These are phyloP conservation scores for Metrosideros polymorpha DNA, from an alignment of 441 rosid genomes.

Conservation along the genomic window DNA sequence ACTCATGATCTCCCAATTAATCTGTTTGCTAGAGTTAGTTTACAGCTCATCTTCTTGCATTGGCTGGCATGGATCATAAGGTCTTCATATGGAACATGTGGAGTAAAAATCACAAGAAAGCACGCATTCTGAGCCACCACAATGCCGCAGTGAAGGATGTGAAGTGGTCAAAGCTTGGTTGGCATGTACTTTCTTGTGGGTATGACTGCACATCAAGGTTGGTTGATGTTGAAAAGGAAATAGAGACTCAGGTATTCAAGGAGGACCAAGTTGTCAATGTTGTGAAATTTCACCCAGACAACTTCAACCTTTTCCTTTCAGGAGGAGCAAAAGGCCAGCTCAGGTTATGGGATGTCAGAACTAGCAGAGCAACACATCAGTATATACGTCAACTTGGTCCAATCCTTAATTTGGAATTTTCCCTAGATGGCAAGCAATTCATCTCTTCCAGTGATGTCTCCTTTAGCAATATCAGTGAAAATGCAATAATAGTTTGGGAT, in stretches of 20 bases:
- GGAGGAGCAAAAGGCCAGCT: constrained; percentile 72
- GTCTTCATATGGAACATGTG: constrained; percentile 72
- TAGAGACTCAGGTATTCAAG: constrained; percentile 42
- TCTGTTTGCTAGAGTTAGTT: constrained; percentile 38
- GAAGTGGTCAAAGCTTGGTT: constrained; percentile 54
- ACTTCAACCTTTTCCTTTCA: constrained; percentile 60
- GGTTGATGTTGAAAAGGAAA: constrained; percentile 65
- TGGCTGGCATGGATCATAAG: constrained; percentile 69
- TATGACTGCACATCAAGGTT: constrained; percentile 63
- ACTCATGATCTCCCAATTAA: constrained; percentile 11
- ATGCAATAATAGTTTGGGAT: constrained; percentile 80
- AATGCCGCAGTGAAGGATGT: constrained; percentile 70
- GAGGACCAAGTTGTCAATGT: constrained; percentile 69
- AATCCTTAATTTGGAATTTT: constrained; percentile 77
- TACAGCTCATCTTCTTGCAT: constrained; percentile 91
- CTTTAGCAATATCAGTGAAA: constrained; percentile 65
- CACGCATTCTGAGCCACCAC: constrained; percentile 42
- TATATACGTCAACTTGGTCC: constrained; percentile 53
- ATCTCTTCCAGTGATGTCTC: constrained; percentile 81
- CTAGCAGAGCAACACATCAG: constrained; percentile 43
- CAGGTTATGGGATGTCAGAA: constrained; percentile 74
- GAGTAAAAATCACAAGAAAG: constrained; percentile 55
- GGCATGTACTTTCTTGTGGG: constrained; percentile 66
- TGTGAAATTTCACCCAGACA: constrained; percentile 55
- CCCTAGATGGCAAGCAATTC: constrained; percentile 50